Percentiles rank a stretch among this genome's conserved stretches.
Conservation (phyloP, 768 basidiomycete species). For the Suillus lakei region DNA sequence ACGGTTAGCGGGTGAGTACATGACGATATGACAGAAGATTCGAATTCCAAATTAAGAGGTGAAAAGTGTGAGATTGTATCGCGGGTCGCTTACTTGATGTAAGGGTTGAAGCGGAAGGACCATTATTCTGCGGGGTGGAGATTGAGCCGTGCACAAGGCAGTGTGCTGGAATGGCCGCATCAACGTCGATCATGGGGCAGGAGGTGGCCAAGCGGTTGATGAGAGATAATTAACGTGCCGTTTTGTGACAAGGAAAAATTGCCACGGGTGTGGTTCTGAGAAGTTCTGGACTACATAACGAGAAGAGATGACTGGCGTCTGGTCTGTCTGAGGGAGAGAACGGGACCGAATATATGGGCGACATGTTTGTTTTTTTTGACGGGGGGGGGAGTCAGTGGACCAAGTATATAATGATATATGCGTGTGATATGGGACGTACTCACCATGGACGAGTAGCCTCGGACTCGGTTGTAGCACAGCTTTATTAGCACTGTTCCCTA, state of each 20-base stretch:
- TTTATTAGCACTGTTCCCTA: conserved; percentile 8
- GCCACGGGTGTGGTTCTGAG: conserved; percentile 9
- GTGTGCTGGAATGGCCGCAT: neutral
- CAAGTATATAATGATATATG: too few species aligned
- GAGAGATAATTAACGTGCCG: conserved; percentile 6
- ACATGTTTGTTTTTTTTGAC: too few species aligned
- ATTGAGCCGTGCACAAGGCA: neutral
- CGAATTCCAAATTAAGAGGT: neutral
- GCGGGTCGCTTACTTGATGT: conserved; percentile 2
- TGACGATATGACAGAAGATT: conserved; percentile 2
- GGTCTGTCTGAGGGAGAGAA: neutral
- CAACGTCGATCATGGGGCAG: neutral
- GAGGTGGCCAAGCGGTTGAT: neutral
- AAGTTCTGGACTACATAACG: neutral
- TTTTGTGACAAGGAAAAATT: neutral
- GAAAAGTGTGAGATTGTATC: conserved; percentile 1
- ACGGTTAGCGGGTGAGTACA: neutral
- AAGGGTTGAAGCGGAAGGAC: neutral
- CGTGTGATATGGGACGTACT: too few species aligned
- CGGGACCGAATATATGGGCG: conserved; percentile 1
- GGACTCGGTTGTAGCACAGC: conserved; percentile 5
- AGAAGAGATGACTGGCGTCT: neutral
- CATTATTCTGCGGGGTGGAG: neutral
- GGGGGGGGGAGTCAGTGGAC: too few species aligned
- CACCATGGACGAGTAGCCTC: neutral